These are phyloP conservation scores for Raphanus sativus DNA, from an alignment of 345 rosid species.

Conservation along the genomic window DNA sequence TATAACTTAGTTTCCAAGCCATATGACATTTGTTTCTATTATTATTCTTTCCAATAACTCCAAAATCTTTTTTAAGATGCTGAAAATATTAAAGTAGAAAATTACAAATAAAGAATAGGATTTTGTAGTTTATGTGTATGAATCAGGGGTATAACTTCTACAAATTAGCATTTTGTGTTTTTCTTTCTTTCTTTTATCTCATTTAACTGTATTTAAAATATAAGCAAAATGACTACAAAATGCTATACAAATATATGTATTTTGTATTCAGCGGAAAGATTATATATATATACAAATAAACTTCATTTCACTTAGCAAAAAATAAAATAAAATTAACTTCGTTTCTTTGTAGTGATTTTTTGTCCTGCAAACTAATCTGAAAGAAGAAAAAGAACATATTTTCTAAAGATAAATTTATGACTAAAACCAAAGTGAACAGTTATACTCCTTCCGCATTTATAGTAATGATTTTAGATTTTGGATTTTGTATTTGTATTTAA, in stretches of 20 bases:
- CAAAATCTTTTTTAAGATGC: not conserved
- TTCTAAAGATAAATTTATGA: not conserved
- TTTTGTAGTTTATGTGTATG: not conserved
- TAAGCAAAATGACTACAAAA: not conserved
- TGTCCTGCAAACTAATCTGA: not conserved
- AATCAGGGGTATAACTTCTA: not conserved
- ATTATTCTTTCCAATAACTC: not conserved
- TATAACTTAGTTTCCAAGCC: conserved; percentile 36
- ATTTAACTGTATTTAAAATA: not conserved
- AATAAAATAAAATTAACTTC: no score
- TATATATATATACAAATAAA: not conserved
- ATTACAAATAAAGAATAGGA: not conserved
- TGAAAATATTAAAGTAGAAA: not conserved
- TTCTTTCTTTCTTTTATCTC: not conserved
- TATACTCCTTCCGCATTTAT: not conserved
- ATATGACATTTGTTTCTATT: not conserved
- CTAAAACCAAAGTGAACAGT: not conserved
- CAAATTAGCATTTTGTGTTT: not conserved
- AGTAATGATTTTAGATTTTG: not conserved
- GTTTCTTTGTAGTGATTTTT: not conserved
- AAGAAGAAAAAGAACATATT: no score
- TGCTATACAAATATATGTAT: no score
- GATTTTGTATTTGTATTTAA: not conserved
- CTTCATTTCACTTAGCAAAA: no score
- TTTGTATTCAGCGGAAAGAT: not conserved